Base-by-base conservation (phyloP, 2,329 filamentous ascomycete species). In the Phyllosticta ampelicida region DNA sequence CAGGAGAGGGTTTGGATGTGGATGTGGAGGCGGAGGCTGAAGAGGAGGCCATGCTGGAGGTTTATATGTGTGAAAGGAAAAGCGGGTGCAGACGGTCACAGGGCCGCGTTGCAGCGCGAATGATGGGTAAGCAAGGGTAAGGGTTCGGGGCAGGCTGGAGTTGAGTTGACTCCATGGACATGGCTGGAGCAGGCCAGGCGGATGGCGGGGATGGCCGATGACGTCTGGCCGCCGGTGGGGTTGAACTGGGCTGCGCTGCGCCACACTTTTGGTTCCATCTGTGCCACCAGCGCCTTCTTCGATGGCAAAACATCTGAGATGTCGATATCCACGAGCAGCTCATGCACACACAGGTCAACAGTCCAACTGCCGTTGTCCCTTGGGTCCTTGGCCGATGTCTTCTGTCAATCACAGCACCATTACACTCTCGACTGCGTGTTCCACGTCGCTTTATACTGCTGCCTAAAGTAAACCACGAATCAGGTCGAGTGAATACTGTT, bases 1-100 rank as follows among this genome's bases (percentile, higher is more conserved):
- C 66, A 44, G 51, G 66, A 65, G 18, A 44, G 21, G 51, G 23
- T 48, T 48, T 13, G 16, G 44, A 50, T 44, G 50, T 13, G 16
- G 44, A 50, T 44, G 50, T 10, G 11, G 26, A 20, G 55, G 51
- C 30, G 30, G 51, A 6, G 51, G 36, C 18, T 21, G 51, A 30
- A 9, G 55, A 49, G 18, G 55, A 55, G 54, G 21, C 19, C 55
- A 58, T 58, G 55, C 44, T 36, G 55, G 23, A 26, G 5, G 18
- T 49, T 30, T 28, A 44, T 44, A 44, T 44, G 36, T 8, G 5
- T 16, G 16, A n/a, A 16, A n/a, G 11, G 36, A 16, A n/a, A 13
- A n/a, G 36, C n/a, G 36, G 36, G 36, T 44, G 36, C 13, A 44
- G 36, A 6, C 36, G 36, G 36, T 44, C 36, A 44, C 36, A 44